A percentile compares a stretch with the other conserved stretches of the same genome.
These are phyloP conservation scores for Lentinula lateritia DNA, from an alignment of 768 basidiomycete genomes.

Conservation along the genomic window DNA sequence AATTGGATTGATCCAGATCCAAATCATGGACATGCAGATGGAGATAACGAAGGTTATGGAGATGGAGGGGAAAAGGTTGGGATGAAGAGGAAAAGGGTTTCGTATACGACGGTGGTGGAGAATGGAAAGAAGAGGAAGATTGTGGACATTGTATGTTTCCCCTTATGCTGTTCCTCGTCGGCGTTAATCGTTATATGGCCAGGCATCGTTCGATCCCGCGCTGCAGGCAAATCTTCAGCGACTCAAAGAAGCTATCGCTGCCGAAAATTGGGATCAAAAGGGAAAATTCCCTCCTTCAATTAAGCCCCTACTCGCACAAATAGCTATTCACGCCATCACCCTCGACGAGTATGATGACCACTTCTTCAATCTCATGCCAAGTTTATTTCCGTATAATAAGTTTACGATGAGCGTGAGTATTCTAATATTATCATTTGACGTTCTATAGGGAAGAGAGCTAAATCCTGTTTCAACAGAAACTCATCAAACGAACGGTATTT, in stretches of 20 bases:
- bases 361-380: slow-evolving; percentile 87
- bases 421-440: background rate
- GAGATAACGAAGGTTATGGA: background rate
- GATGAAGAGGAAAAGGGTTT: slow-evolving; percentile 34
- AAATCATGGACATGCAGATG: slow-evolving; percentile 5
- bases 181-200: background rate
- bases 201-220: slow-evolving; percentile 69
- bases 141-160: slow-evolving; percentile 53
- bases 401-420: slow-evolving; percentile 82
- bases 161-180: background rate
- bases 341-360: slow-evolving; percentile 90
- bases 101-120: slow-evolving; percentile 43
- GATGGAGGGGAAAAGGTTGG: background rate
- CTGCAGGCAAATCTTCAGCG: slow-evolving; percentile 57
- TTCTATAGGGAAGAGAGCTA: background rate
- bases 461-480: slow-evolving; percentile 51
- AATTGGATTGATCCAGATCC: slow-evolving; percentile 5
- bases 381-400: slow-evolving; percentile 88
- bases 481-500: slow-evolving; percentile 88
- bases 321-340: slow-evolving; percentile 73
- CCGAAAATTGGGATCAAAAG: slow-evolving; percentile 54
- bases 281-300: slow-evolving; percentile 85
- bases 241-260: slow-evolving; percentile 54
- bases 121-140: slow-evolving; percentile 68
- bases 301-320: slow-evolving; percentile 63